Percentiles rank a stretch among this genome's conserved stretches.
These are phyloP conservation scores for Terana coerulea DNA, from an alignment of 768 basidiomycete species.

Conservation along the genomic window DNA sequence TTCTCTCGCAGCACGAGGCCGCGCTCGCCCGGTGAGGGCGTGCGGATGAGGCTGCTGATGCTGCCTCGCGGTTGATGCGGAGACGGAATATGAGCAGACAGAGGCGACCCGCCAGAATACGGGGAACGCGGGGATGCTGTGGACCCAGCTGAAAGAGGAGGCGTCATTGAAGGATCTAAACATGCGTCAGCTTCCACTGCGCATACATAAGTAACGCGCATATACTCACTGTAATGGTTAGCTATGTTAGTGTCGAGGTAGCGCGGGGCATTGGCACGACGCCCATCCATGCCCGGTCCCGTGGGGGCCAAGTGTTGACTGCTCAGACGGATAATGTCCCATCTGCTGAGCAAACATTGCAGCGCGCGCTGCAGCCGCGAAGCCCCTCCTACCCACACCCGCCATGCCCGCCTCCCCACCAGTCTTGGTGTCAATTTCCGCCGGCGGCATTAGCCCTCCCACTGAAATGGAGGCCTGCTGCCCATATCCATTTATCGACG, in stretches of 20 bases:
- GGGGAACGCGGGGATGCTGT: constrained; percentile 24
- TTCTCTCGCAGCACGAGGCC: constrained; percentile 15
- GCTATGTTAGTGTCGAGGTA: constrained; percentile 28
- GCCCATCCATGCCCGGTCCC: constrained; percentile 27
- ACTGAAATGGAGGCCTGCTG: constrained; percentile 1
- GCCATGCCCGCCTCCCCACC: constrained; percentile 87
- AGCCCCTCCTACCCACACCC: constrained; percentile 83
- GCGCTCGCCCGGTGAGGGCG: constrained; percentile 16
- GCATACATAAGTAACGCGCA: neutral
- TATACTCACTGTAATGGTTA: constrained; percentile 20
- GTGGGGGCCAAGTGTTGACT: constrained; percentile 6
- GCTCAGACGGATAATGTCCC: neutral
- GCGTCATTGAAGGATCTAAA: constrained; percentile 17
- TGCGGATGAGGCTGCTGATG: constrained; percentile 17
- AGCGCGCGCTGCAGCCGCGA: constrained; percentile 68
- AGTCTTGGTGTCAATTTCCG: constrained; percentile 60
- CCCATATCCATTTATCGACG: neutral
- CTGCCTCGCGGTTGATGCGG: constrained; percentile 16
- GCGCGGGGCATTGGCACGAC: constrained; percentile 29
- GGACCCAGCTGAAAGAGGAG: constrained; percentile 26
- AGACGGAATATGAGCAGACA: constrained; percentile 16
- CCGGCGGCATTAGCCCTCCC: constrained; percentile 3
- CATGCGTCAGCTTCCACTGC: neutral
- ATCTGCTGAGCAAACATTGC: constrained; percentile 39
- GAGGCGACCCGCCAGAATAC: constrained; percentile 24